A percentile compares a stretch with the other conserved stretches of the same genome.
These are phyloP conservation scores for Dictyostelium purpureum DNA, from an alignment of 78 protist species.

Conservation along the genomic window DNA sequence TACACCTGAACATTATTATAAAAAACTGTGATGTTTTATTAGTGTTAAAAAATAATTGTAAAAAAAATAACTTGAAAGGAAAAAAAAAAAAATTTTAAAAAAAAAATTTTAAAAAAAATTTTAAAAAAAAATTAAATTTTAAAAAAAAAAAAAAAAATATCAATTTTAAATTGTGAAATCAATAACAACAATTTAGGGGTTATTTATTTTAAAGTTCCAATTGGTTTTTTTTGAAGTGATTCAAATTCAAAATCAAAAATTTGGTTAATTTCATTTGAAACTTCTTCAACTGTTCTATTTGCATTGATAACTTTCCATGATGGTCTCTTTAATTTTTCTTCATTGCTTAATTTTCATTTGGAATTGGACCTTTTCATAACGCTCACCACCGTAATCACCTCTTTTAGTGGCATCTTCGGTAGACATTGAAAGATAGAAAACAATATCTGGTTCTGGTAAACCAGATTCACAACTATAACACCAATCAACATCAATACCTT, in stretches of 20 bases:
- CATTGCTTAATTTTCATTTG: conserved; percentile 82
- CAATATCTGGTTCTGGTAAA: conserved; percentile 90
- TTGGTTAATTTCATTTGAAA: conserved; percentile 32
- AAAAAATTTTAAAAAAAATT: too few relatives aligned
- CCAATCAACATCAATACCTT: conserved; percentile 91
- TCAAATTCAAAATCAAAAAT: conserved; percentile 1
- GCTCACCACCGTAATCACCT: conserved; percentile 92
- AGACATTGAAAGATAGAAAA: conserved; percentile 81
- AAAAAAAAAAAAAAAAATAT: too few relatives aligned
- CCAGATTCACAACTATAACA: conserved; percentile 90
- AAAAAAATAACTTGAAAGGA: too few relatives aligned
- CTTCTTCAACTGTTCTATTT: conserved; percentile 16
- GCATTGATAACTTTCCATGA: conserved; percentile 56
- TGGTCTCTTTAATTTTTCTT: not conserved
- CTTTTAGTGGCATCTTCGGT: conserved; percentile 81
- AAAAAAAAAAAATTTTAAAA: too few relatives aligned
- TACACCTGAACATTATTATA: too few relatives aligned
- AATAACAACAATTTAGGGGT: too few relatives aligned
- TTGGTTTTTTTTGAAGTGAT: not conserved
- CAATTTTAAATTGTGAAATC: too few relatives aligned
- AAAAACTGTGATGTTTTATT: too few relatives aligned
- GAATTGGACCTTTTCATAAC: conserved; percentile 88
- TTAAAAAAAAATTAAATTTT: too few relatives aligned
- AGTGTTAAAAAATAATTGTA: too few relatives aligned
- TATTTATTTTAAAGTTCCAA: not conserved